phyloP scores from a whole-genome alignment of 768 basidiomycete species.

The Psilocybe tampanensis region DNA sequence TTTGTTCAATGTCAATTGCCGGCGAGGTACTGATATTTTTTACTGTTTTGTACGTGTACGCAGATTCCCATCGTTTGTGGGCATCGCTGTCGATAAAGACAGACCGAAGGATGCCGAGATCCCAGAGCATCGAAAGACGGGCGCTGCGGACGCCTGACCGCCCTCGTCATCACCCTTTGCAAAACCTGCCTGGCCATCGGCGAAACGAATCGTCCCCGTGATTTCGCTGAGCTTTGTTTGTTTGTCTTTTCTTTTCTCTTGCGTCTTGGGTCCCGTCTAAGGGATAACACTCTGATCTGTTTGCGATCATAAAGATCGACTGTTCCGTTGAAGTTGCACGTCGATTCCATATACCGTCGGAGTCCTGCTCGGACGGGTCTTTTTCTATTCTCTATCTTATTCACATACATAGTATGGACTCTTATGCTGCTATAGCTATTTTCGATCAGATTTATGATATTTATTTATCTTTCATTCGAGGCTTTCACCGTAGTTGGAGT shows the following conservation, averaged over 20 bases:
- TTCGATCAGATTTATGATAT: too few relatives aligned
- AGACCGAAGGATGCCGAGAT: conserved; percentile 58
- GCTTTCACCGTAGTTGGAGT: too few relatives aligned
- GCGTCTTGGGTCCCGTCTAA: neutral
- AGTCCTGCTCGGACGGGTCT: neutral
- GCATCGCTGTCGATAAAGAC: conserved; percentile 54
- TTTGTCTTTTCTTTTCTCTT: neutral
- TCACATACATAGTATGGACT: too few relatives aligned
- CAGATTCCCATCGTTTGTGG: conserved; percentile 58
- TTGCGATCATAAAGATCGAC: neutral
- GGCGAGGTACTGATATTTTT: too few relatives aligned
- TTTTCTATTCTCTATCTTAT: neutral
- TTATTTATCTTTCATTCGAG: too few relatives aligned
- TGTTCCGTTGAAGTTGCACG: neutral
- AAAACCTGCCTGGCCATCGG: too few relatives aligned
- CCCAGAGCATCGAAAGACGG: conserved; percentile 33
- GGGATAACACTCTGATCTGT: neutral
- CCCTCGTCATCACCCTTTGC: neutral
- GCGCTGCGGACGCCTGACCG: conserved; percentile 2
- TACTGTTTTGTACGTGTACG: too few relatives aligned
- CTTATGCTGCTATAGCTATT: too few relatives aligned
- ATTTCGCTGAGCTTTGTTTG: neutral
- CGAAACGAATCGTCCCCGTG: too few relatives aligned
- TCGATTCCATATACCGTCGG: neutral
- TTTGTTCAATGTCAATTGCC: too few relatives aligned